Conservation (phyloP, 768 basidiomycete species). For the Amanita exitialis region DNA sequence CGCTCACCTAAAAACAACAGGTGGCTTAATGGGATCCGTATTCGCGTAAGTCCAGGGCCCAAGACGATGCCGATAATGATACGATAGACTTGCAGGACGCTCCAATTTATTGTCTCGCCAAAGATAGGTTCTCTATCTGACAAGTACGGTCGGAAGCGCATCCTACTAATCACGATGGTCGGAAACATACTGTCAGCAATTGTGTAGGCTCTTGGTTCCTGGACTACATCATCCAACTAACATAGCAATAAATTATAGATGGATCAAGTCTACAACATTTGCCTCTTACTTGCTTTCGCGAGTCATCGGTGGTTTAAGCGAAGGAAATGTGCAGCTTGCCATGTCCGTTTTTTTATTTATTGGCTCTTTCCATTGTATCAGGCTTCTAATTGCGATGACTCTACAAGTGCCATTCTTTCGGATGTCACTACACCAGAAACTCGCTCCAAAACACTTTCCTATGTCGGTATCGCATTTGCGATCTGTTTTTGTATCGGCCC, state of each 20-base stretch:
- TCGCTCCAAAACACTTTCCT: constrained; percentile 78
- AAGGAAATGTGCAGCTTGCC: constrained; percentile 95
- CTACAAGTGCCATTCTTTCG: constrained; percentile 79
- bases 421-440: constrained; percentile 78
- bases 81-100: constrained; percentile 34
- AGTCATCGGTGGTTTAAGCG: constrained; percentile 86
- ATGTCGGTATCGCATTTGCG: constrained; percentile 94
- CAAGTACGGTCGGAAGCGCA: constrained; percentile 76
- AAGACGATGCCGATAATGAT: constrained; percentile 1
- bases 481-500: constrained; percentile 92
- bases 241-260: constrained; percentile 32
- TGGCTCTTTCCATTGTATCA: not conserved
- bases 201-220: constrained; percentile 41
- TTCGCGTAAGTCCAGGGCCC: constrained; percentile 63
- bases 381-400: constrained; percentile 1
- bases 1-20: constrained; percentile 19
- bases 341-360: constrained; percentile 57
- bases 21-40: constrained; percentile 86
- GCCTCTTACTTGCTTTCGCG: constrained; percentile 85
- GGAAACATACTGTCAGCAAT: constrained; percentile 90
- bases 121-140: constrained; percentile 80
- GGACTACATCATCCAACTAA: not conserved
- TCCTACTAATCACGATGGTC: constrained; percentile 81
- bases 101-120: constrained; percentile 81
- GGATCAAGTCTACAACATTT: constrained; percentile 87